A percentile compares a stretch with the other conserved stretches of the same genome.
These are phyloP conservation scores for Xanthoparmelia taractica DNA, from an alignment of 495 filamentous ascomycete species.

Conservation along the genomic window DNA sequence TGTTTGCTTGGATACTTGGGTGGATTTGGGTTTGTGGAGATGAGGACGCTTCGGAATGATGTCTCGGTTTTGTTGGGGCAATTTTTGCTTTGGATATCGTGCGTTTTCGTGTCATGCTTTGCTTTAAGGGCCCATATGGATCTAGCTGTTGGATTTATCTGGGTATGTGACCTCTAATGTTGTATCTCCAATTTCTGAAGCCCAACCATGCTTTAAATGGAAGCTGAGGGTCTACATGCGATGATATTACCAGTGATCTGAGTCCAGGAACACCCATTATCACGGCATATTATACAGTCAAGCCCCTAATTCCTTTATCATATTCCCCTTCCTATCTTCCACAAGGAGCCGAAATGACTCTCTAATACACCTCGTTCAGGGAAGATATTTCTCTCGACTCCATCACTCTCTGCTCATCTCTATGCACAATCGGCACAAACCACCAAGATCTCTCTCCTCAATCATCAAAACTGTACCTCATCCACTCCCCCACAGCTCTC, in stretches of 20 bases:
- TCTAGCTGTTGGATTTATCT: neutral
- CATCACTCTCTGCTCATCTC: neutral
- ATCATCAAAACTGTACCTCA: constrained; percentile 76
- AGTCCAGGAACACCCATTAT: neutral
- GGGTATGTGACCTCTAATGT: neutral
- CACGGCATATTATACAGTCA: neutral
- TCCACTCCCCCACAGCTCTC: constrained; percentile 85
- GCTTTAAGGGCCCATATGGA: neutral
- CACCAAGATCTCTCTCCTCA: constrained; percentile 3
- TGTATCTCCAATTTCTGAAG: neutral
- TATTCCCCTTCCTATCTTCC: neutral
- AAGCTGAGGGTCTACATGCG: neutral
- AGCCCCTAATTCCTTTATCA: neutral
- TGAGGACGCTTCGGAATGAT: neutral
- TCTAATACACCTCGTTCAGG: neutral
- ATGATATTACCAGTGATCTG: neutral
- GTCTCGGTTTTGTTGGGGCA: neutral
- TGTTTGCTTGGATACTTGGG: neutral
- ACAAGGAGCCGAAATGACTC: neutral
- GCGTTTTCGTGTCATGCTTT: neutral
- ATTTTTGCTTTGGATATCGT: neutral
- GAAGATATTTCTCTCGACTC: neutral
- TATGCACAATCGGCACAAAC: neutral
- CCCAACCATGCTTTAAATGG: neutral
- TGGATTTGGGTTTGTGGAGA: neutral